A percentile compares a stretch with the other conserved stretches of the same genome.
Evolutionary conservation across 179 eudicot genomes (phyloP).

Genomic region (Spinacia oleracea): DNA sequence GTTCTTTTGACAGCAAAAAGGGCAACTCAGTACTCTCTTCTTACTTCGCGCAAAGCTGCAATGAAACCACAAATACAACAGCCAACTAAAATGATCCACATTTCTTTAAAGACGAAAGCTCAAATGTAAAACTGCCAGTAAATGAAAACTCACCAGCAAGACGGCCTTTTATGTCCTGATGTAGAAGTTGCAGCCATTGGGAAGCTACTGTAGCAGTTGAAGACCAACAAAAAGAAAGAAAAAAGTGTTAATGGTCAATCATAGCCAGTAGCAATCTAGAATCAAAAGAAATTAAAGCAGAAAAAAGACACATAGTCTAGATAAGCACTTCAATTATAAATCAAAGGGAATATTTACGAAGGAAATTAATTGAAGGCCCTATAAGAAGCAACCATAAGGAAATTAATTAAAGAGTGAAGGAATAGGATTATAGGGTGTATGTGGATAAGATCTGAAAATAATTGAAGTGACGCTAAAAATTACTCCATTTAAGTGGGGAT

Average conservation of each 20-base stretch:
- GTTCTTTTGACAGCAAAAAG: slow-evolving; percentile 58
- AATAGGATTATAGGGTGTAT: not conserved
- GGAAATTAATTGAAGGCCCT: too few species aligned
- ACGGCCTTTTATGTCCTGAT: slow-evolving; percentile 82
- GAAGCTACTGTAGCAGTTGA: too few species aligned
- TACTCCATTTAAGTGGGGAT: not conserved
- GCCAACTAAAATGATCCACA: slow-evolving; percentile 13
- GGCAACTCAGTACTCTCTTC: slow-evolving; percentile 86
- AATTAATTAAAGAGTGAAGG: not conserved
- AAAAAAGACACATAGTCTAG: not conserved
- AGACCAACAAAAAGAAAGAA: too few species aligned
- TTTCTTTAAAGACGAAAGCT: too few species aligned
- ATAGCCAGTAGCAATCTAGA: not conserved
- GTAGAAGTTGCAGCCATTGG: slow-evolving; percentile 87
- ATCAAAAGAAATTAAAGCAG: not conserved
- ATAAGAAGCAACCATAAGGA: too few species aligned
- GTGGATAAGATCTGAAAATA: not conserved
- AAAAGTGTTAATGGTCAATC: not conserved
- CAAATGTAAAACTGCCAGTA: not conserved
- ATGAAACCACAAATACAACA: not conserved
- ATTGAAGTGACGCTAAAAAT: not conserved
- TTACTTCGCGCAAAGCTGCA: slow-evolving; percentile 84
- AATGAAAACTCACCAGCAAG: slow-evolving; percentile 59
- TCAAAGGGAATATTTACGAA: too few species aligned
- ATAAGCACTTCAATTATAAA: not conserved